These are phyloP conservation scores for Pythium phragmitis DNA, from an alignment of 352 stramenopile genomes.

Conservation along the genomic window DNA sequence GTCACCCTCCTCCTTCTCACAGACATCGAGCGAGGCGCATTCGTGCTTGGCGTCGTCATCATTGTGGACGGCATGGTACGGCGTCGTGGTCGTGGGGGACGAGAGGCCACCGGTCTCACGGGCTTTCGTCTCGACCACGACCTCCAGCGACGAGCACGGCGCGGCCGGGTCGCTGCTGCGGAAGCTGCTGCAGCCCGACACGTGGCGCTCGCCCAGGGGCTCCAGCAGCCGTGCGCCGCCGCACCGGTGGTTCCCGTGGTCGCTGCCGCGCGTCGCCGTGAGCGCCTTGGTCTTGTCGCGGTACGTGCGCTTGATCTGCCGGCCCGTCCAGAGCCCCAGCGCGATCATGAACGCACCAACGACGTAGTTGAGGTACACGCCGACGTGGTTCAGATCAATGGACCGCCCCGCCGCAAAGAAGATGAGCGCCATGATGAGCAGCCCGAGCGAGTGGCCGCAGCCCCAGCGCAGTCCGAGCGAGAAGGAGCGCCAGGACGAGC, in stretches of 20 bases:
- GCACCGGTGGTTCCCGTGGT: too few relatives aligned
- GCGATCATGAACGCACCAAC: slow-evolving; percentile 62
- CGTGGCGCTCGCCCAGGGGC: slow-evolving; percentile 7
- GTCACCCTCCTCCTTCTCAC: neutral
- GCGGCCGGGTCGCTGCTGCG: neutral
- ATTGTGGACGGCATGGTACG: neutral
- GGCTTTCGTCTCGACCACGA: slow-evolving; percentile 3
- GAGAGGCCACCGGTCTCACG: neutral
- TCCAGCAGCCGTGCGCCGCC: slow-evolving; percentile 3
- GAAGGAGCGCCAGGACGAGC: slow-evolving; percentile 69
- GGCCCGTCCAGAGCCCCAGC: slow-evolving; percentile 41
- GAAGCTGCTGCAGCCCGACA: neutral
- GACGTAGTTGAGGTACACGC: slow-evolving; percentile 53
- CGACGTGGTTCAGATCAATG: slow-evolving; percentile 40
- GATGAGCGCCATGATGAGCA: slow-evolving; percentile 66
- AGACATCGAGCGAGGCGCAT: neutral
- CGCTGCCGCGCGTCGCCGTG: too few relatives aligned
- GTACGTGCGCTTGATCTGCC: slow-evolving; percentile 35
- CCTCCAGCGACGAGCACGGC: neutral
- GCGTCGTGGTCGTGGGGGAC: neutral
- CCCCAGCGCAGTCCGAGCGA: slow-evolving; percentile 86
- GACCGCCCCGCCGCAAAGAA: slow-evolving; percentile 52
- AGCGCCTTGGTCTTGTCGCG: slow-evolving; percentile 12
- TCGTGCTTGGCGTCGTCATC: neutral
- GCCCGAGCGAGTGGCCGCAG: slow-evolving; percentile 70